Evolutionary conservation across 202 grass and related monocot species (phyloP).

Genomic region (Zoysia matrella): DNA sequence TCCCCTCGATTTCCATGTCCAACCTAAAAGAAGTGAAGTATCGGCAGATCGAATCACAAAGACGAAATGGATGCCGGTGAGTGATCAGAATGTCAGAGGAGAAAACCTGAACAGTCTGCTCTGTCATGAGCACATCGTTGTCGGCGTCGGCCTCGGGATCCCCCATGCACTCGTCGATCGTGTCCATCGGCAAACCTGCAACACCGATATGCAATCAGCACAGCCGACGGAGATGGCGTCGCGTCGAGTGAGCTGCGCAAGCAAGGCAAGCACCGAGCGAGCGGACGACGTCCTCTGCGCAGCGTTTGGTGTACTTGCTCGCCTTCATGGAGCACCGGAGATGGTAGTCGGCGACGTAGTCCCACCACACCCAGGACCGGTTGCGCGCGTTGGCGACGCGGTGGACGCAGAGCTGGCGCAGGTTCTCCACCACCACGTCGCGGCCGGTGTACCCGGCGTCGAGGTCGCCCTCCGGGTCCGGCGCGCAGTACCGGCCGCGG

Average conservation of each 20-base stretch:
- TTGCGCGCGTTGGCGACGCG: conserved; percentile 59
- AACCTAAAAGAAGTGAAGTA: conserved; percentile 44
- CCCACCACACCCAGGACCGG: conserved; percentile 85
- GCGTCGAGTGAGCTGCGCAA: neutral
- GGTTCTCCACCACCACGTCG: conserved; percentile 86
- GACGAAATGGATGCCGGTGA: neutral
- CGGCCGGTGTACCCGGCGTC: conserved; percentile 59
- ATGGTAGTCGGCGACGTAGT: conserved; percentile 85
- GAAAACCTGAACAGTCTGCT: conserved; percentile 73
- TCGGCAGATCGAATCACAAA: neutral
- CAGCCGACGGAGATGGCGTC: neutral
- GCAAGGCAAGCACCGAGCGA: conserved; percentile 56
- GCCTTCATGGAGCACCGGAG: conserved; percentile 87
- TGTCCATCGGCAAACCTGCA: conserved; percentile 63
- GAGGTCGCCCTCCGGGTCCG: conserved; percentile 84
- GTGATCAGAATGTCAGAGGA: neutral
- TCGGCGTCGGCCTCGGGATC: conserved; percentile 72
- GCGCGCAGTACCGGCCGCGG: conserved; percentile 78
- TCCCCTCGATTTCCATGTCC: conserved; percentile 73
- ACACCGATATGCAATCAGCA: neutral
- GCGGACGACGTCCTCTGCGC: conserved; percentile 55
- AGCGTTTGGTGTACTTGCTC: conserved; percentile 54
- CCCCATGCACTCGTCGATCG: conserved; percentile 77
- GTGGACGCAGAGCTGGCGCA: conserved; percentile 93
- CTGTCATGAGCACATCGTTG: conserved; percentile 75